Evolutionary conservation across 2,329 filamentous ascomycete genomes (phyloP).

Genomic region (Fusarium irregulare): DNA sequence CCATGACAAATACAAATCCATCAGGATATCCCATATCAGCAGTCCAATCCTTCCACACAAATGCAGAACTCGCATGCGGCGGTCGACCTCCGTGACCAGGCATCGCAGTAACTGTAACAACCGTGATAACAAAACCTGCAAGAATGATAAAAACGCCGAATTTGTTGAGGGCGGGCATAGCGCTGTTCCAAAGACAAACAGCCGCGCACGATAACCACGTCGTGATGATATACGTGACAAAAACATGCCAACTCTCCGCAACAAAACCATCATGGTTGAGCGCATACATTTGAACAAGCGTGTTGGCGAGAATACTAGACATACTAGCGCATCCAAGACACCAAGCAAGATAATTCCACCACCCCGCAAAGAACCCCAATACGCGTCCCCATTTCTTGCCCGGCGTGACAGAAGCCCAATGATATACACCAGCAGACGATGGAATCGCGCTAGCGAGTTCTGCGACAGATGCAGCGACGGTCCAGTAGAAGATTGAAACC

Average conservation of each 20-base stretch:
- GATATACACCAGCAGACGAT: slow-evolving; percentile 70
- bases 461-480: slow-evolving; percentile 68
- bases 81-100: slow-evolving; percentile 49
- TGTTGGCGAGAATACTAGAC: slow-evolving; percentile 56
- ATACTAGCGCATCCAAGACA: slow-evolving; percentile 55
- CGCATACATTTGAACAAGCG: slow-evolving; percentile 57
- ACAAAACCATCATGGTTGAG: slow-evolving; percentile 54
- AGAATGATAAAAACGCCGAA: slow-evolving; percentile 63
- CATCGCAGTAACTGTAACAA: slow-evolving; percentile 67
- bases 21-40: slow-evolving; percentile 55
- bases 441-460: slow-evolving; percentile 71
- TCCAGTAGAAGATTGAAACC: slow-evolving; percentile 65
- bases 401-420: slow-evolving; percentile 69
- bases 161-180: slow-evolving; percentile 64
- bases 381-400: slow-evolving; percentile 62
- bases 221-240: slow-evolving; percentile 55
- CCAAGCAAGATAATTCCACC: slow-evolving; percentile 60
- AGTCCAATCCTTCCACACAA: slow-evolving; percentile 56
- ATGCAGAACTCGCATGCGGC: slow-evolving; percentile 49
- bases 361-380: slow-evolving; percentile 59
- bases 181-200: slow-evolving; percentile 66
- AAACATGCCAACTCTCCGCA: slow-evolving; percentile 56
- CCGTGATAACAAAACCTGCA: slow-evolving; percentile 64
- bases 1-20: slow-evolving; percentile 56
- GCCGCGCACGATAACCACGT: slow-evolving; percentile 54